A percentile compares a stretch with the other conserved stretches of the same genome.
phyloP scores from a whole-genome alignment of 2,329 filamentous ascomycete genomes.

The Tympanopsis confertula region DNA sequence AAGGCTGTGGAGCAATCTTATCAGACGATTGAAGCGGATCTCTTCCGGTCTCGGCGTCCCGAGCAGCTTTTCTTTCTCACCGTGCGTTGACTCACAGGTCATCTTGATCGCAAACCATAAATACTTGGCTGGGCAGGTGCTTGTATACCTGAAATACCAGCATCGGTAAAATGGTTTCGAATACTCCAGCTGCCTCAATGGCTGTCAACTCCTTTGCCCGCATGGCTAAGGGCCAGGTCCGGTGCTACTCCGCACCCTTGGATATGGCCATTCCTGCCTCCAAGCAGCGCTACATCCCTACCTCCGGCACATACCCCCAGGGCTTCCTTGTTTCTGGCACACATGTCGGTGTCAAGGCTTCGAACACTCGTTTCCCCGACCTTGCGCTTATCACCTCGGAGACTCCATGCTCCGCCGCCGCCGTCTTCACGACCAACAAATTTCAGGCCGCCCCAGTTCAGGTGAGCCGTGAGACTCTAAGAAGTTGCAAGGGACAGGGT shows the following conservation, averaged over 20 bases:
- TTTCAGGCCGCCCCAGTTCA: constrained; percentile 95
- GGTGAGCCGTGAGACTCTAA: constrained; percentile 64
- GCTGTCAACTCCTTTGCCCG: constrained; percentile 14
- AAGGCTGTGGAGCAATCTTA: too few relatives aligned
- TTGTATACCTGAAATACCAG: too few relatives aligned
- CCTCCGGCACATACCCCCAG: constrained; percentile 73
- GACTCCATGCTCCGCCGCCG: constrained; percentile 72
- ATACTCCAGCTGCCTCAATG: constrained; percentile 17
- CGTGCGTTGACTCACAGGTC: too few relatives aligned
- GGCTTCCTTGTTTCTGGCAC: constrained; percentile 81
- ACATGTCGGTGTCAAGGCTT: constrained; percentile 85
- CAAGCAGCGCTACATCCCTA: constrained; percentile 42
- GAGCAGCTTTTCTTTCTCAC: too few relatives aligned
- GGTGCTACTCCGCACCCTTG: constrained; percentile 28
- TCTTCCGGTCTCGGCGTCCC: too few relatives aligned
- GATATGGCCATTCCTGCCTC: constrained; percentile 10
- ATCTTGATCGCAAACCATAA: too few relatives aligned
- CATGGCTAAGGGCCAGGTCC: constrained; percentile 22
- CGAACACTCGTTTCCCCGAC: constrained; percentile 84
- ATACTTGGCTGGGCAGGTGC: too few relatives aligned
- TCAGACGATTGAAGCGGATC: too few relatives aligned
- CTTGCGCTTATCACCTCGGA: constrained; percentile 82
- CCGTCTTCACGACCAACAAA: constrained; percentile 95
- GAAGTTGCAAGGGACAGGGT: constrained; percentile 52
- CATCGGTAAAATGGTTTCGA: too few relatives aligned